Evolutionary conservation across 768 basidiomycete species (phyloP).

Genomic region (Tylopilus intermedius): DNA sequence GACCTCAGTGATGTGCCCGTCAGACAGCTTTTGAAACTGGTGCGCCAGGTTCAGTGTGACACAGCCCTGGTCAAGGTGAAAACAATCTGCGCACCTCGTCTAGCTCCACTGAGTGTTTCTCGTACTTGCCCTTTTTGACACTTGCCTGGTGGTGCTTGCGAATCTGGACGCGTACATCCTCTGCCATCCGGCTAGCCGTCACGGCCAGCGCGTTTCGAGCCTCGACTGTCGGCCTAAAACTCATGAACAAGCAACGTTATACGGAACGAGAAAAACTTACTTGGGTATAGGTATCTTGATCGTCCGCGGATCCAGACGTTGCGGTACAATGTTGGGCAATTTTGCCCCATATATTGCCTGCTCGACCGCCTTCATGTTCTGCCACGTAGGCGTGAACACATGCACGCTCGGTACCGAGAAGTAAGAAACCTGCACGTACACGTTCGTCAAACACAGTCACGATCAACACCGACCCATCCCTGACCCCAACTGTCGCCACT

Average conservation of each 20-base stretch:
- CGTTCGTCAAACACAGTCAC: conserved; percentile 76
- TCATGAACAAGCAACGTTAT: not conserved
- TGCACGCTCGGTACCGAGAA: not conserved
- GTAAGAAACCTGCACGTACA: conserved; percentile 40
- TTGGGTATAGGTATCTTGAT: conserved; percentile 78
- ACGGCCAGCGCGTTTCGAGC: conserved; percentile 53
- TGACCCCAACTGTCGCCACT: conserved; percentile 74
- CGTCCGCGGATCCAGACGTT: conserved; percentile 63
- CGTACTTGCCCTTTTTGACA: conserved; percentile 64
- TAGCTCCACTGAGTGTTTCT: conserved; percentile 64
- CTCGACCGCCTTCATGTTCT: conserved; percentile 76
- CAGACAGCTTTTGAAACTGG: conserved; percentile 72
- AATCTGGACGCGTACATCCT: conserved; percentile 71
- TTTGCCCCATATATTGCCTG: conserved; percentile 72
- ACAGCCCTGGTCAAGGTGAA: not conserved
- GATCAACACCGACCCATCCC: conserved; percentile 68
- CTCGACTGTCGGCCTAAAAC: conserved; percentile 68
- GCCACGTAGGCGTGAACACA: conserved; percentile 28
- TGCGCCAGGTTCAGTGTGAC: not conserved
- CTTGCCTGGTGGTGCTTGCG: conserved; percentile 65
- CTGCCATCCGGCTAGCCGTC: conserved; percentile 58
- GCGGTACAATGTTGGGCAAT: conserved; percentile 67
- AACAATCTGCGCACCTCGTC: conserved; percentile 43
- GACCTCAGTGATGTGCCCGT: conserved; percentile 57
- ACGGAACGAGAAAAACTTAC: conserved; percentile 34